Base-by-base conservation (phyloP, 140 eudicot genomes). In the Erigeron philadelphicus region DNA sequence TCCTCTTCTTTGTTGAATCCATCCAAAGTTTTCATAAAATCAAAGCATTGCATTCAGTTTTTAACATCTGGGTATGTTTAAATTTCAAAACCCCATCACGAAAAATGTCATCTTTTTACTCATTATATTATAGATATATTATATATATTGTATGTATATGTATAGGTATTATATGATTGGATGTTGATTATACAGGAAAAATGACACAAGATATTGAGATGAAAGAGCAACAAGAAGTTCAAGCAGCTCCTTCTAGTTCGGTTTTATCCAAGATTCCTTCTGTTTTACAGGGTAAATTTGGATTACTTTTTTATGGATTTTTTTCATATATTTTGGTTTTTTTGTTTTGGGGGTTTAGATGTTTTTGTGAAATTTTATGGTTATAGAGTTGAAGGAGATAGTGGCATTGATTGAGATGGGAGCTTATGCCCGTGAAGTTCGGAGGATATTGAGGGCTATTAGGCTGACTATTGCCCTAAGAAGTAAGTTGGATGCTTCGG, bases 131-230 rank as follows among this genome's bases (percentile, higher is more conserved):
- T 16, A 10, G 15, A 21, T n/a, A n/a, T 53, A 7, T 53, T 10
- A 13, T 16, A 9, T 53, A 7, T 53, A 7, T 45, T 45, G 7
- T 53, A 16, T 53, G 18, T 16, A 10, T 53, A 21, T n/a, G 16
- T 53, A 7, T 16, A 9, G 15, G 16, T 53, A 16, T 16, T 16
- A 2, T 53, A 16, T 15, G 25, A 31, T 50, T 63, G 50, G 43
- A 43, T 21, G 13, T 52, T 19, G 43, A 70, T 43, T 42, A 41
- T 69, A 42, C 70, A 65, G 64, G 53, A 72, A 72, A 46, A 10
- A 90, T 90, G 97, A 87, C 97, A 50, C 89, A 83, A 71, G 97
- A 90, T 75, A 95, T 88, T 64, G 97, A 90, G 77, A 90, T 90
- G 97, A 88, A 81, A 65, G 96, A 90, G 53, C 79, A 74, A 43